Evolutionary conservation across 2,329 filamentous ascomycete genomes (phyloP).

Genomic region (Ophiostoma sp.): DNA sequence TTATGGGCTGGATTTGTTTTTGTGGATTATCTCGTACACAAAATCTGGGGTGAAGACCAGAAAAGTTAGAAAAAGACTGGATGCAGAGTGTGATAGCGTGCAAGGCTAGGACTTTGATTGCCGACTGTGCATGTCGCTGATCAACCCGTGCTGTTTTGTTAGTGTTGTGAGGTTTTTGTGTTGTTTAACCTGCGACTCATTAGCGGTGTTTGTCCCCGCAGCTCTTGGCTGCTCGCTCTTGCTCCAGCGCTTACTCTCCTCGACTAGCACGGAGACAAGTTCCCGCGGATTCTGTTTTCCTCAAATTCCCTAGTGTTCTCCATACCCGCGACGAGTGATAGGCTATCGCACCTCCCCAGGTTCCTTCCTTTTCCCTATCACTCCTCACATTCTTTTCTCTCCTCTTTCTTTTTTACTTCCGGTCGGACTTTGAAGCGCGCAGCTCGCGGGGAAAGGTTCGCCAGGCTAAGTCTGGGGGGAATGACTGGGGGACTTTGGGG

Average conservation of each 20-base stretch:
- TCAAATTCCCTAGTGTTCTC: background rate
- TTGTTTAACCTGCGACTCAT: background rate
- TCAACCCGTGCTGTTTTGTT: background rate
- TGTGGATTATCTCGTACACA: background rate
- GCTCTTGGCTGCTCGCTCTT: background rate
- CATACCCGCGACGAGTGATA: too few relatives aligned
- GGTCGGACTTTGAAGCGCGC: background rate
- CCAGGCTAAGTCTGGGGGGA: background rate
- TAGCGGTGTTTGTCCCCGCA: conserved; percentile 1
- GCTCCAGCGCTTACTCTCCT: background rate
- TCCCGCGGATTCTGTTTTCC: conserved; percentile 11
- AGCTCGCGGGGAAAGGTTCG: background rate
- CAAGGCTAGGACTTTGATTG: conserved; percentile 17
- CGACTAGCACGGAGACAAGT: background rate
- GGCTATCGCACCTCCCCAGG: background rate
- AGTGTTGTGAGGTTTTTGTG: background rate
- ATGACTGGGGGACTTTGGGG: background rate
- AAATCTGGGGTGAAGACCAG: background rate
- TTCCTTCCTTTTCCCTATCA: background rate
- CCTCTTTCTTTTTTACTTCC: too few relatives aligned
- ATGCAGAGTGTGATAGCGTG: background rate
- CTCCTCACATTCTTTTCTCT: background rate
- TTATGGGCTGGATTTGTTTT: background rate
- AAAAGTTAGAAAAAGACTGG: background rate
- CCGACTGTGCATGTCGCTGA: background rate